Conservation (phyloP, 2,329 filamentous ascomycete genomes). For the Huntiella decipiens region DNA sequence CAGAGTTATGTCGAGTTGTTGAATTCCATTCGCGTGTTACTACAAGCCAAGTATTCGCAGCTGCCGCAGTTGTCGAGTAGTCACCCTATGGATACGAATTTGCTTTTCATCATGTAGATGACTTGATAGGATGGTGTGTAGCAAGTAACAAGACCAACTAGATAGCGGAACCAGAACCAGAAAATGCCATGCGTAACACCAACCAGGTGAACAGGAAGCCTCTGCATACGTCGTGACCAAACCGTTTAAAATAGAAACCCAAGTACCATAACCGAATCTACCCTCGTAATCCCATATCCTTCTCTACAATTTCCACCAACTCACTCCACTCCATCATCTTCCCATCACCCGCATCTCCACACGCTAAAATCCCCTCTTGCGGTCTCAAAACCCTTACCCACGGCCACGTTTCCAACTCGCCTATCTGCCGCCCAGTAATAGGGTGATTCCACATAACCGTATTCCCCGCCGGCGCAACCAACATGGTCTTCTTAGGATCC, state of each 20-base stretch:
- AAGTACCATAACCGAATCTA: neutral
- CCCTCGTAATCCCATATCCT: constrained; percentile 12
- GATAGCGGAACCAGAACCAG: neutral
- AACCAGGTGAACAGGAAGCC: no score
- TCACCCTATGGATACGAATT: constrained; percentile 57
- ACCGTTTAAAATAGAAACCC: no score
- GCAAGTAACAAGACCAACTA: neutral
- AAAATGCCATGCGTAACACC: neutral
- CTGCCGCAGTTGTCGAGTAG: constrained; percentile 84
- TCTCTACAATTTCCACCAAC: constrained; percentile 48
- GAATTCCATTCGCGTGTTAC: constrained; percentile 73
- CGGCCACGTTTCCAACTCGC: constrained; percentile 40
- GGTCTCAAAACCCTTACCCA: constrained; percentile 59
- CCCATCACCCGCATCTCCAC: constrained; percentile 65
- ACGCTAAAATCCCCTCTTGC: constrained; percentile 60
- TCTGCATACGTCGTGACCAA: no score
- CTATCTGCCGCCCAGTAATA: constrained; percentile 54
- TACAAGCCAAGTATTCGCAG: constrained; percentile 63
- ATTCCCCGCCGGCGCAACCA: constrained; percentile 76
- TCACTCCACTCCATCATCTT: constrained; percentile 69
- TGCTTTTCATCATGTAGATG: constrained; percentile 42
- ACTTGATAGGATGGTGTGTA: neutral
- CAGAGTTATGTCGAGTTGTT: constrained; percentile 82
- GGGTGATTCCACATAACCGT: constrained; percentile 80
- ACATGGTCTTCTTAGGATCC: constrained; percentile 60